Base-by-base conservation (phyloP, 2,329 filamentous ascomycete genomes). In the Ciborinia camelliae region DNA sequence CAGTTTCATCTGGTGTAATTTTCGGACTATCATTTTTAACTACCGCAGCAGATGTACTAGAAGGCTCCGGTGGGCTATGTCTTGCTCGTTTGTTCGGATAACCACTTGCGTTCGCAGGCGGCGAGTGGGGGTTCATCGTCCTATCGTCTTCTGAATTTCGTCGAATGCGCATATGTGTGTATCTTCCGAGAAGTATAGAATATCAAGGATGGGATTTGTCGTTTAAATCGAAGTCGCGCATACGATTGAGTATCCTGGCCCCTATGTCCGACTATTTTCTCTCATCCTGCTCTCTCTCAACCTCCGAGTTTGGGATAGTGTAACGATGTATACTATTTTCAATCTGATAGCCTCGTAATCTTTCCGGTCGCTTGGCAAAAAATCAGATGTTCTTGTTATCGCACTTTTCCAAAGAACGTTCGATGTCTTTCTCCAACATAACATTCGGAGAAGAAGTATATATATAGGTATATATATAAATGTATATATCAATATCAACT, bases 31-130 rank as follows among this genome's bases (percentile, higher is more conserved):
- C 64, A 23, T 43, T 50, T 37, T 66, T 58, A 23, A 18, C 32
- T 35, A 59, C 72, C 73, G 58, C 73, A 72, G 69, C 75, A 70
- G 51, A 72, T 65, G 58, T 75, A 69, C 45, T 75, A 72, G 41
- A 74, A 68, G 26, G 62, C 30, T 69, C 70, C 39, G 82, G 81
- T 26, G 84, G 84, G 50, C 78, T 79, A 71, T 81, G 82, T 68
- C 84, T 82, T 67, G 81, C 79, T 70, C 86, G 84, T 76, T 88
- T 88, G 71, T 79, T 77, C 47, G 84, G 82, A 70, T 79, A 77
- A 51, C 84, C 58, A 35, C 51, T 57, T 50, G 58, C 51, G 14
- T 81, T 80, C 65, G 82, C 82, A 65, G 81, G 79, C 73, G 83
- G 81, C 65, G 79, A 78, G 70, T 77, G 78, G 50, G 76, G 77